phyloP scores from a whole-genome alignment of 2,329 filamentous ascomycete genomes.

The Mycosphaerelloides madeirae region DNA sequence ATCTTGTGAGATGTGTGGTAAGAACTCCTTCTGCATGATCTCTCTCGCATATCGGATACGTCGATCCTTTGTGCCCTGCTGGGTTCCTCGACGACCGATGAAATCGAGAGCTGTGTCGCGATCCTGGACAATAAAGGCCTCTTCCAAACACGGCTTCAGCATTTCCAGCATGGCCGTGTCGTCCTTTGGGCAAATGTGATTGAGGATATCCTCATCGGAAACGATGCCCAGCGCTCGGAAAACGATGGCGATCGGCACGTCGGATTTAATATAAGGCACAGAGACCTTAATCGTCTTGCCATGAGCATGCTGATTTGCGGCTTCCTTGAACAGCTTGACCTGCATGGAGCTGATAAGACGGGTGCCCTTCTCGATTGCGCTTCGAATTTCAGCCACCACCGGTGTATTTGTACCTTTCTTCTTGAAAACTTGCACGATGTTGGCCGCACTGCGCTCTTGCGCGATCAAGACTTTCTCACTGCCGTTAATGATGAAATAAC shows the following conservation, averaged over 20 bases:
- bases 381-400: constrained; percentile 92
- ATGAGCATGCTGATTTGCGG: constrained; percentile 62
- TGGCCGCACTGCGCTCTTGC: constrained; percentile 93
- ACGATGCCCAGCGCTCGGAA: constrained; percentile 94
- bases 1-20: constrained; percentile 92
- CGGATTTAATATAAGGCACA: constrained; percentile 87
- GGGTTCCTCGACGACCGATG: constrained; percentile 86
- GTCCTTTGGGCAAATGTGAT: constrained; percentile 91
- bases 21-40: constrained; percentile 91
- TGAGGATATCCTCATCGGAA: constrained; percentile 95
- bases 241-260: constrained; percentile 90
- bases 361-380: constrained; percentile 92
- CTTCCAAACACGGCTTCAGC: constrained; percentile 93
- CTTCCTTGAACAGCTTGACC: constrained; percentile 67
- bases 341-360: constrained; percentile 88
- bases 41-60: constrained; percentile 90
- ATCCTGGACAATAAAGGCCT: constrained; percentile 94
- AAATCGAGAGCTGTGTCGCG: constrained; percentile 90
- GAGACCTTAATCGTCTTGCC: constrained; percentile 87
- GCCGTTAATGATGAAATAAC: constrained; percentile 99
- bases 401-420: constrained; percentile 94
- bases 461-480: constrained; percentile 98
- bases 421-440: constrained; percentile 98
- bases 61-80: constrained; percentile 71
- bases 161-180: constrained; percentile 98